phyloP scores from a whole-genome alignment of 1,139 yeast species.

The Candida sp. region DNA sequence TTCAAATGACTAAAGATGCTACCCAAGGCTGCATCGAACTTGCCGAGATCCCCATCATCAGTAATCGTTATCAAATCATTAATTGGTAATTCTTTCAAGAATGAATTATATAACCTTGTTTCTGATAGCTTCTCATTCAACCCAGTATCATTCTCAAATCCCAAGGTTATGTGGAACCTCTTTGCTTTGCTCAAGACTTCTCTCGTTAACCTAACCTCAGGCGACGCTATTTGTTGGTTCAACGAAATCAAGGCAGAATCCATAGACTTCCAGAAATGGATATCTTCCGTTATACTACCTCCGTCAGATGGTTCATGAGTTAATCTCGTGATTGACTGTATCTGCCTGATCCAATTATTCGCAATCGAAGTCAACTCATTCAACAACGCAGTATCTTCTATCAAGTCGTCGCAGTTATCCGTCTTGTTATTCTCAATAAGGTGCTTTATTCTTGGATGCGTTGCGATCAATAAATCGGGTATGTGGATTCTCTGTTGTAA shows the following conservation, averaged over 20 bases:
- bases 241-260: slow-evolving; percentile 64
- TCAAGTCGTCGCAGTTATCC: slow-evolving; percentile 23
- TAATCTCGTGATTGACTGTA: slow-evolving; percentile 60
- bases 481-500: slow-evolving; percentile 70
- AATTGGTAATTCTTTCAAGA: slow-evolving; percentile 75
- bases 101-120: slow-evolving; percentile 59
- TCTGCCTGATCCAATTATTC: slow-evolving; percentile 73
- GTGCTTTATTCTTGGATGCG: slow-evolving; percentile 57
- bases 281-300: slow-evolving; percentile 65
- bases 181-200: slow-evolving; percentile 71
- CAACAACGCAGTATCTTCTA: slow-evolving; percentile 58
- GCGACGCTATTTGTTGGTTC: slow-evolving; percentile 59
- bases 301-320: slow-evolving; percentile 60
- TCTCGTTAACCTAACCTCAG: slow-evolving; percentile 62
- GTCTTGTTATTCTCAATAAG: slow-evolving; percentile 21
- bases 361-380: slow-evolving; percentile 71
- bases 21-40: slow-evolving; percentile 47
- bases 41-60: slow-evolving; percentile 31
- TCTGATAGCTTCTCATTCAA: slow-evolving; percentile 58
- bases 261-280: slow-evolving; percentile 80
- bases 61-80: slow-evolving; percentile 59
- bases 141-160: slow-evolving; percentile 77
- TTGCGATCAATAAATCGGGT: slow-evolving; percentile 60
- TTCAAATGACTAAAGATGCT: slow-evolving; percentile 66
- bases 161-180: slow-evolving; percentile 78